A percentile compares a stretch with the other conserved stretches of the same genome.
Evolutionary conservation across 345 rosid genomes (phyloP).

Genomic region (Ceriops tagal): DNA sequence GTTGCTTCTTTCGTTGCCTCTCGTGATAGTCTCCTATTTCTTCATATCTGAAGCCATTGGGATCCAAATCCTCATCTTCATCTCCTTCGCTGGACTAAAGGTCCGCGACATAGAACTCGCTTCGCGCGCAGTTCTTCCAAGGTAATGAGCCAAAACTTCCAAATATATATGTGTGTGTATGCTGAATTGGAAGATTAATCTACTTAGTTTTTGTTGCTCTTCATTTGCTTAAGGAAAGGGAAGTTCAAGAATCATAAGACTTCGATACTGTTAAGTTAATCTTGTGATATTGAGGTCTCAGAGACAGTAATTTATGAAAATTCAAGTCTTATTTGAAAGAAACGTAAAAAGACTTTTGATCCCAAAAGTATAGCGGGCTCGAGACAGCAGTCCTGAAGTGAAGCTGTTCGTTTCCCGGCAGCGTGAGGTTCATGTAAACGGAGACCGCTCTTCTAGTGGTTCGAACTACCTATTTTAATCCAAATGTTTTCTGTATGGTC

Average conservation of each 20-base stretch:
- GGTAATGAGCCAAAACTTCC: constrained; percentile 31
- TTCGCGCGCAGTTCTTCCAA: constrained; percentile 83
- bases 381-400: too few species aligned
- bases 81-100: constrained; percentile 78
- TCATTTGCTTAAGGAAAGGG: background rate
- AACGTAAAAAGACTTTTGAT: too few species aligned
- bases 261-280: too few species aligned
- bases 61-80: constrained; percentile 80
- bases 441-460: background rate
- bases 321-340: too few species aligned
- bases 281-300: too few species aligned
- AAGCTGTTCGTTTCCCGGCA: background rate
- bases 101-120: constrained; percentile 83
- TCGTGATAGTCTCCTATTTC: constrained; percentile 59
- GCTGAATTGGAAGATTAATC: too few species aligned
- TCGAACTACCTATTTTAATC: too few species aligned
- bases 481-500: too few species aligned
- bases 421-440: background rate
- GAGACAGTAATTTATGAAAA: too few species aligned
- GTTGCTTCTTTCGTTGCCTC: constrained; percentile 69
- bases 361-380: too few species aligned
- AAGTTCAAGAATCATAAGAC: too few species aligned
- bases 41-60: constrained; percentile 83
- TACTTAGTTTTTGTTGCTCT: background rate
- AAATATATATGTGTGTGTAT: too few species aligned